Conservation (phyloP, 345 rosid species). For the Gossypioides kirkii region DNA sequence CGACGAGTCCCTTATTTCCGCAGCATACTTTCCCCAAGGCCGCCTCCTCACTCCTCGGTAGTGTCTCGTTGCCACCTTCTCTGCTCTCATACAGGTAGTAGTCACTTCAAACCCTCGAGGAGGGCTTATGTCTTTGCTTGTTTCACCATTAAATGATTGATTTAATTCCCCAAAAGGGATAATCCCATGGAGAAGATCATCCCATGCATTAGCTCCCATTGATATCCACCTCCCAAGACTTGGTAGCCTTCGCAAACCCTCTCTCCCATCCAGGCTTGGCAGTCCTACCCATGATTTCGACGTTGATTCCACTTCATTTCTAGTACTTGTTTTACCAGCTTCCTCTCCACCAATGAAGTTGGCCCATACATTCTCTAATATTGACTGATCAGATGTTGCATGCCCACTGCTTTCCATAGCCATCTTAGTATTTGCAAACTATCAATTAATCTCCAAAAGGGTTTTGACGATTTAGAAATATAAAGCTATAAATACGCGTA, state of each 20-base stretch:
- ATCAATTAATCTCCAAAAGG: constrained; percentile 5
- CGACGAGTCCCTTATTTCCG: constrained; percentile 76
- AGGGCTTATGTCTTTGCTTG: constrained; percentile 6
- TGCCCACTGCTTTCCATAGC: constrained; percentile 26
- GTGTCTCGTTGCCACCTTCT: constrained; percentile 33
- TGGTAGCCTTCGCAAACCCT: constrained; percentile 36
- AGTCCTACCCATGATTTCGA: constrained; percentile 38
- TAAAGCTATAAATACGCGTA: constrained; percentile 9
- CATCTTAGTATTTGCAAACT: constrained; percentile 20
- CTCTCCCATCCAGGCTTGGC: constrained; percentile 36
- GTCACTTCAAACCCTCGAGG: constrained; percentile 7
- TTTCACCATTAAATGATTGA: neutral
- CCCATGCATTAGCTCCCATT: constrained; percentile 66
- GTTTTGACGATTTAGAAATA: constrained; percentile 14
- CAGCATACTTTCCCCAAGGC: constrained; percentile 90
- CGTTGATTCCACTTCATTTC: constrained; percentile 6
- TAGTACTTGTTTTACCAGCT: neutral
- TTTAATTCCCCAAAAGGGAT: constrained; percentile 20
- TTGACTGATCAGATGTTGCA: constrained; percentile 26
- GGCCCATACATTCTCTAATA: constrained; percentile 73
- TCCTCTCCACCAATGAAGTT: constrained; percentile 45
- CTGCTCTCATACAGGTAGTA: constrained; percentile 5
- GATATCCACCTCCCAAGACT: constrained; percentile 60
- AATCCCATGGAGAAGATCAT: constrained; percentile 34
- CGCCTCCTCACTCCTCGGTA: constrained; percentile 77